Base-by-base conservation (phyloP, 805 yeast genomes). In the Nadsonia fulvescens region DNA sequence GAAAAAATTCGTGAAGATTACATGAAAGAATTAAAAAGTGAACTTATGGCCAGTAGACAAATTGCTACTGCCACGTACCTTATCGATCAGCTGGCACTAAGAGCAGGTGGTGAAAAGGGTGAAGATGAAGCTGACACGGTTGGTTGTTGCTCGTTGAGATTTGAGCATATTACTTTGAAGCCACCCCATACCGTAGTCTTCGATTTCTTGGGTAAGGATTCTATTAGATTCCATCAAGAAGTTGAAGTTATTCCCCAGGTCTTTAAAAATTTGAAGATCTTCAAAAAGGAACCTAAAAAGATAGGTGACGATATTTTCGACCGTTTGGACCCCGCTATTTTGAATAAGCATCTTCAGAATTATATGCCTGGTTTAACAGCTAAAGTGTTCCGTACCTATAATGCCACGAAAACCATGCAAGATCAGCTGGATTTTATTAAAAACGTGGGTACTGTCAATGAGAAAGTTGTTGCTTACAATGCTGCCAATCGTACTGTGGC, bases 61-160 rank as follows among this genome's bases (percentile, higher is more conserved):
- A 66, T 82, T 42, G 95, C 95, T 5, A 79, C 89, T 1, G 94
- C 94, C 3, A 79, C 86, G 24, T 86, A 86, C 49, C 61, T 86
- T 24, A 83, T 86, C 43, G 96, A 86, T 54, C 70, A 74, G 3
- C 72, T 86, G 43, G 96, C 96, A 0, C 61, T 86, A 37, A 77
- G 96, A 73, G 95, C 95, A 2, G 95, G 95, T 47, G 94, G 95
- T 40, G 95, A 86, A 50, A 86, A 86, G 48, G 75, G 86, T 7
- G 96, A 86, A 3, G 96, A 86, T 38, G 95, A 83, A 46, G 96
- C 96, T 3, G 96, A 86, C 47, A 86, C 96, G 1, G 96, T 86
- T 23, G 96, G 96, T 23, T 86, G 96, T 52, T 86, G 96, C 53
- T 83, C 95, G 1, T 61, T 86, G 37, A 58, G 96, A 42, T 83